phyloP scores from a whole-genome alignment of 331 rosid species.

The Stylosanthes scabra region DNA sequence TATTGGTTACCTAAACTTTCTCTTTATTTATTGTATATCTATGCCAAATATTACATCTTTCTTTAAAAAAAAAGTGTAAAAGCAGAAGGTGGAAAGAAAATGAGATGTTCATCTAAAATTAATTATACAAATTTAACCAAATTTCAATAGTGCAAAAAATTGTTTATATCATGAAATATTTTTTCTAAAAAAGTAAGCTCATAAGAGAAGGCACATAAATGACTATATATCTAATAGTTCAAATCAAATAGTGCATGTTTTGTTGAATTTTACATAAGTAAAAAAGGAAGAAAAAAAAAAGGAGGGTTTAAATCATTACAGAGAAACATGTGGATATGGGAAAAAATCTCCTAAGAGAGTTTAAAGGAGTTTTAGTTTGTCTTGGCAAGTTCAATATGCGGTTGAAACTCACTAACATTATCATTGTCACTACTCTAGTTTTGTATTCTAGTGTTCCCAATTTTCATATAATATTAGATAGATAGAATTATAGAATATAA shows the following conservation, averaged over 20 bases:
- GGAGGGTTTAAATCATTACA: not conserved
- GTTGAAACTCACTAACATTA: constrained; percentile 28
- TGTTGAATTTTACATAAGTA: not conserved
- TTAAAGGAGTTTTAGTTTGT: not conserved
- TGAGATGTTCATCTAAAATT: too few species aligned
- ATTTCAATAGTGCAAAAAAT: too few species aligned
- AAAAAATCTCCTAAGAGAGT: not conserved
- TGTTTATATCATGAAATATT: too few species aligned
- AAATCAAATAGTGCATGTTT: not conserved
- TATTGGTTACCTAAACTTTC: too few species aligned
- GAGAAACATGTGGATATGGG: not conserved
- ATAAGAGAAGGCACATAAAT: too few species aligned
- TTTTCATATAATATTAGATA: constrained; percentile 33
- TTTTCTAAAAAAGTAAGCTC: too few species aligned
- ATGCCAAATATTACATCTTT: not conserved
- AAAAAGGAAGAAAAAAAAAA: too few species aligned
- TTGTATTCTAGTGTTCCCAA: constrained; percentile 40
- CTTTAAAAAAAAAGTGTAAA: too few species aligned
- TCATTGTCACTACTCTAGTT: constrained; percentile 17
- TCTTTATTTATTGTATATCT: too few species aligned
- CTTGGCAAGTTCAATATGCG: constrained; percentile 17
- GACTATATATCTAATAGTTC: too few species aligned
- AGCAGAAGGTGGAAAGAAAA: too few species aligned
- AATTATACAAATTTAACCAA: too few species aligned
- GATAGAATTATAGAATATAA: constrained; percentile 8